Evolutionary conservation across 2,329 filamentous ascomycete species (phyloP).

Genomic region (Aspergillus sp.): DNA sequence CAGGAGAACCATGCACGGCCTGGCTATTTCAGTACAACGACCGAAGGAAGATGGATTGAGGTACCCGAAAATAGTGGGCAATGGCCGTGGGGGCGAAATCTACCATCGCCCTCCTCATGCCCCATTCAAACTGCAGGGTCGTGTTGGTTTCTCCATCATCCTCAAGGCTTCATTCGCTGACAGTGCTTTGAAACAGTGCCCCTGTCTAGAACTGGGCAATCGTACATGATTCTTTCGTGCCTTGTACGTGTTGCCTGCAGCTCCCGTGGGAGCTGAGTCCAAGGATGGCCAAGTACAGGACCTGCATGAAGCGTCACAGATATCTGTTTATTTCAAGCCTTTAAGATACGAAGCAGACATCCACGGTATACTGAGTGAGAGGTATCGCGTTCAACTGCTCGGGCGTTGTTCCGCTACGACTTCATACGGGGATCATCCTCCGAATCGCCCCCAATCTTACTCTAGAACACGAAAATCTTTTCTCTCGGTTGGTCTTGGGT

Average conservation of each 20-base stretch:
- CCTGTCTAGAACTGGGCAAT: neutral
- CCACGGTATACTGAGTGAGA: neutral
- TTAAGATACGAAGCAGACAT: neutral
- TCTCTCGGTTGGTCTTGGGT: neutral
- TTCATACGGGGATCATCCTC: neutral
- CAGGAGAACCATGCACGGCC: neutral
- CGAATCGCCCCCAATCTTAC: slow-evolving; percentile 7
- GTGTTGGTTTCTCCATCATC: neutral
- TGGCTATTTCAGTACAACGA: neutral
- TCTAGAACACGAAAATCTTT: neutral
- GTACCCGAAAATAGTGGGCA: neutral
- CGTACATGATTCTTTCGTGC: neutral
- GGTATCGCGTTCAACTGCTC: neutral
- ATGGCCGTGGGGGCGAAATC: slow-evolving; percentile 1
- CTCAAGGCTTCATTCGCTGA: neutral
- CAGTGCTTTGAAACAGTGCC: neutral
- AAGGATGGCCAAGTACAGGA: neutral
- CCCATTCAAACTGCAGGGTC: neutral
- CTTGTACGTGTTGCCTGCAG: neutral
- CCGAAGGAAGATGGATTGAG: neutral
- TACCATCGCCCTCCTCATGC: neutral
- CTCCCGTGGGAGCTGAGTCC: neutral
- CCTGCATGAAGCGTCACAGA: neutral
- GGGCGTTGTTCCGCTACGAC: neutral
- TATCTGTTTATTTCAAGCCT: neutral